Percentiles rank a stretch among this genome's conserved stretches.
Evolutionary conservation across 495 filamentous ascomycete genomes (phyloP).

Genomic region (Chaetomium cochliodes): DNA sequence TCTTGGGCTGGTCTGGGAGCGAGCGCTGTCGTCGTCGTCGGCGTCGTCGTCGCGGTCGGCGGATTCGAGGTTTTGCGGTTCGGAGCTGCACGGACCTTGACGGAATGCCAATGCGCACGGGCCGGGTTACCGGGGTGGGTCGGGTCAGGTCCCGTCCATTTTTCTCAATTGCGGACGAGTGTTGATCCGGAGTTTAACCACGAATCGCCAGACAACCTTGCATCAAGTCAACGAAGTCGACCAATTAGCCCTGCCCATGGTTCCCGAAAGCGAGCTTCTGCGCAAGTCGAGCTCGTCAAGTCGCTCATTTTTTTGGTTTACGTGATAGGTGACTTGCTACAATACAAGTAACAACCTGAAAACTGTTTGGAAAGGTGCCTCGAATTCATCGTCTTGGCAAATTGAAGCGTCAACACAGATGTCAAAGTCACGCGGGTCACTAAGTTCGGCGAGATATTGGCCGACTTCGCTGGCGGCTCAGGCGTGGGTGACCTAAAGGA

Average conservation of each 20-base stretch:
- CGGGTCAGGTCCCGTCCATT: neutral
- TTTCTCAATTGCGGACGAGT: neutral
- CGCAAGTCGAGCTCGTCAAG: too few relatives aligned
- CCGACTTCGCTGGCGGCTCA: conserved; percentile 7
- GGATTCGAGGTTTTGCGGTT: conserved; percentile 17
- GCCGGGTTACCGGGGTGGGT: conserved; percentile 3
- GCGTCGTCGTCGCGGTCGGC: conserved; percentile 14
- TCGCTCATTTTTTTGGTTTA: too few relatives aligned
- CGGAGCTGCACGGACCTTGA: neutral
- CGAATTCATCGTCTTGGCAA: too few relatives aligned
- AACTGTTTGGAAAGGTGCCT: too few relatives aligned
- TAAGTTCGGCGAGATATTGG: neutral
- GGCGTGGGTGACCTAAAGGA: neutral
- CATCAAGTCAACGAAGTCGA: too few relatives aligned
- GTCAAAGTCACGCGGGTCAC: neutral
- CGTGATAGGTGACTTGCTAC: too few relatives aligned
- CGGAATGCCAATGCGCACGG: conserved; percentile 2
- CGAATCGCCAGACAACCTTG: too few relatives aligned
- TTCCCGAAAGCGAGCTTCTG: too few relatives aligned
- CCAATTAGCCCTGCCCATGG: too few relatives aligned
- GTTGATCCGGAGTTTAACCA: neutral
- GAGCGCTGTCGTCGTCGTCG: conserved; percentile 9
- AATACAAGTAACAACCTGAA: too few relatives aligned
- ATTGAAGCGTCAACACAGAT: too few relatives aligned
- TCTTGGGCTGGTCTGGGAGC: neutral